Evolutionary conservation across 1,284 basidiomycete species (phyloP).

Genomic region (Sanghuangporus sanghuang): DNA sequence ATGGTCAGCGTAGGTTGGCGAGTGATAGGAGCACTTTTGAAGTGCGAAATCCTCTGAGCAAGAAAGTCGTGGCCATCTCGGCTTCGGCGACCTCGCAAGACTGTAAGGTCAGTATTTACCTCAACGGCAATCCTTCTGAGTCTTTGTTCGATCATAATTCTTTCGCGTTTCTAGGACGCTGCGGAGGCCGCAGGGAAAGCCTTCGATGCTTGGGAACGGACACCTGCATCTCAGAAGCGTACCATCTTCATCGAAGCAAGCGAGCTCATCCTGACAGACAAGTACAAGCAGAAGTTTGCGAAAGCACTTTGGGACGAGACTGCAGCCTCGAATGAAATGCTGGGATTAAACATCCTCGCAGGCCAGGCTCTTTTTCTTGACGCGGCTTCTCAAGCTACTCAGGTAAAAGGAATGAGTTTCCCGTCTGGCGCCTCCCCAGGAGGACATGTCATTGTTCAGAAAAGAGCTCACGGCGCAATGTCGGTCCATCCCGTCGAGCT

Average conservation of each 20-base stretch:
- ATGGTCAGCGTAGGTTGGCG: constrained; percentile 31
- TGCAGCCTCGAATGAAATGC: constrained; percentile 27
- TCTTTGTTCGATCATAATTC: not conserved
- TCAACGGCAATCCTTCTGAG: not conserved
- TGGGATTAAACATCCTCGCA: constrained; percentile 21
- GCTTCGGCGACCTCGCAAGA: constrained; percentile 43
- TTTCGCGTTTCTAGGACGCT: constrained; percentile 27
- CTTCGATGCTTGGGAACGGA: constrained; percentile 44
- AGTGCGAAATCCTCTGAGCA: constrained; percentile 39
- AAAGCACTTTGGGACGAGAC: constrained; percentile 36
- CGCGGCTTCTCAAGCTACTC: constrained; percentile 21
- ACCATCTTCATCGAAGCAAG: constrained; percentile 43
- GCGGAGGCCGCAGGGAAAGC: constrained; percentile 42
- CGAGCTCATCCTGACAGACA: constrained; percentile 36
- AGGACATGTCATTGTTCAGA: constrained; percentile 29
- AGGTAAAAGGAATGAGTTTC: constrained; percentile 29
- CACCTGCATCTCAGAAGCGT: constrained; percentile 33
- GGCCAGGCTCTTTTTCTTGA: constrained; percentile 16
- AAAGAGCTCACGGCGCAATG: constrained; percentile 30
- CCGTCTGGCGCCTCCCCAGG: constrained; percentile 25
- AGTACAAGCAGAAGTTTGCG: constrained; percentile 34
- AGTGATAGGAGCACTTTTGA: constrained; percentile 38
- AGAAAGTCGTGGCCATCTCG: constrained; percentile 35
- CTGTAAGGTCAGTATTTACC: constrained; percentile 26
- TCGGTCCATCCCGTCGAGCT: constrained; percentile 20